Conservation (phyloP, 1,139 yeast species). For the Diutina sp. region DNA sequence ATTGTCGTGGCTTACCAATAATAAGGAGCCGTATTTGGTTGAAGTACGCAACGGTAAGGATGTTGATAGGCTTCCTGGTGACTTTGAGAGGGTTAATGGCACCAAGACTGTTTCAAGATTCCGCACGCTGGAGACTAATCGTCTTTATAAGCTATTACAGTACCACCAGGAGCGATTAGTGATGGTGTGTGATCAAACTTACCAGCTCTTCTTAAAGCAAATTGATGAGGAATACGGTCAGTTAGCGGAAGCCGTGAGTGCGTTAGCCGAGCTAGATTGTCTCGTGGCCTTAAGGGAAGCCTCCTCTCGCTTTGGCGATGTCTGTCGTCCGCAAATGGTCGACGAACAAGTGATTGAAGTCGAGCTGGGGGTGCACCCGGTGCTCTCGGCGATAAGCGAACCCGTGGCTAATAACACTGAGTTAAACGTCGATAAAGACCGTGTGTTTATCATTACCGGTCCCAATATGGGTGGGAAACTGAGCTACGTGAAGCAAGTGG, state of each 20-base stretch:
- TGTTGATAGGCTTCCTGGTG: conserved; percentile 44
- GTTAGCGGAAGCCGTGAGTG: conserved; percentile 36
- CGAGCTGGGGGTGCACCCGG: conserved; percentile 63
- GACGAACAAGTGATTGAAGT: conserved; percentile 42
- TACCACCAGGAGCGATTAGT: conserved; percentile 51
- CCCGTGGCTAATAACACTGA: conserved; percentile 64
- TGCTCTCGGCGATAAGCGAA: conserved; percentile 21
- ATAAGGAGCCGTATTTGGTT: conserved; percentile 56
- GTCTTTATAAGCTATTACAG: conserved; percentile 41
- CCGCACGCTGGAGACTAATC: conserved; percentile 45
- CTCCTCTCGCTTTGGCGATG: conserved; percentile 30
- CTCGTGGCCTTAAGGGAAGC: conserved; percentile 52
- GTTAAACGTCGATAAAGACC: conserved; percentile 28
- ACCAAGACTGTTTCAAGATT: conserved; percentile 64
- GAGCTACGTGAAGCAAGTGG: conserved; percentile 54
- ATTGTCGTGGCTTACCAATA: conserved; percentile 40
- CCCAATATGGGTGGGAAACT: conserved; percentile 76
- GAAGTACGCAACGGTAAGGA: conserved; percentile 55
- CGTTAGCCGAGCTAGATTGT: conserved; percentile 60
- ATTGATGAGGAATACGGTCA: conserved; percentile 35
- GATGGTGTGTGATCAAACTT: conserved; percentile 44
- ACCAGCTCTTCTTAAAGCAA: conserved; percentile 33
- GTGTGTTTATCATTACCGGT: conserved; percentile 56
- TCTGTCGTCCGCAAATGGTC: conserved; percentile 41
- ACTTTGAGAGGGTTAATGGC: conserved; percentile 67